Evolutionary conservation across 352 stramenopile species (phyloP), one percentile per base, ranked within the genome.

Genomic region (Albugo candida): DNA sequence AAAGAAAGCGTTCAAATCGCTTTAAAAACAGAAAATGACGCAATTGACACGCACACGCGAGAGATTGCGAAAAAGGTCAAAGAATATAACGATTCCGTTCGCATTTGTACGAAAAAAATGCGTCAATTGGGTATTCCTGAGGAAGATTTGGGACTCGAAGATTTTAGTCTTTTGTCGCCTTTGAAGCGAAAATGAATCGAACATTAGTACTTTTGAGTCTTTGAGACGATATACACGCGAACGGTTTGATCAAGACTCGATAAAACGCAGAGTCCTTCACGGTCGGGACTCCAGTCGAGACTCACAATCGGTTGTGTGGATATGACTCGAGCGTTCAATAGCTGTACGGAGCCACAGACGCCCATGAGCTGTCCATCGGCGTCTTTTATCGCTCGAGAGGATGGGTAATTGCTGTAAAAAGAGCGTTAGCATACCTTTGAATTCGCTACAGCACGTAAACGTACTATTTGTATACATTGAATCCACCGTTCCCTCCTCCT

Each of bases 381-480:
- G 59, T 97, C 91, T 52, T 92, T 85, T 2, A 60, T 68, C 19
- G 73, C 79, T n/a, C 82, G 64, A 2, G 79, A 79, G 21, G 80
- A 46, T 11, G 82, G 82, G 45, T 92, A 91, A 43, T 85, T 68
- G 35, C 77, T 92, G 39, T 6, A 45, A 14, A 16, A 35, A 13
- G 13, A 24, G 36, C 13, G 16, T 52, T 39, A 13, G 16, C 1
- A 18, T n/a, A 18, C 42, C 1, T 4, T 45, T 62, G 48, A 63
- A 49, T 45, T 50, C 17, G 60, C 34, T 41, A 12, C 27, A 58
- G 52, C 20, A 48, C 55, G 36, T 51, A 51, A 46, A 95, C 91
- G 52, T 72, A 83, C 68, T 98, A 97, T 65, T 96, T 97, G 79
- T 97, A 97, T 41, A 97, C 48, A 53, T 97, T 97, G 60, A 97